phyloP scores from a whole-genome alignment of 2,329 filamentous ascomycete genomes.

The Gaeumannomyces sp. region DNA sequence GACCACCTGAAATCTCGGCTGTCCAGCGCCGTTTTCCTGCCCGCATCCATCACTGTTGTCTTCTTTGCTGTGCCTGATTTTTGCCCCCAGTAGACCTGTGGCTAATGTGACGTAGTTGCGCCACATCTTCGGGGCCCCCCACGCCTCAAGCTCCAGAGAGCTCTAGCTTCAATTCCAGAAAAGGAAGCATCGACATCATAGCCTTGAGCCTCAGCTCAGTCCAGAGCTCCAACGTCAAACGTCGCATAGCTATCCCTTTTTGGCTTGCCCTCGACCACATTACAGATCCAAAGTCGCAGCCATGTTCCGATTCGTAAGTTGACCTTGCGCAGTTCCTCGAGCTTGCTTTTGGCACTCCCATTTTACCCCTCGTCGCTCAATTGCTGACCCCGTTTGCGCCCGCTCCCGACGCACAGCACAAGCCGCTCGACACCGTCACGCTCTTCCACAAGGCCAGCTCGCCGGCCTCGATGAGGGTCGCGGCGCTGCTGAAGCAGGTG shows the following conservation, averaged over 20 bases:
- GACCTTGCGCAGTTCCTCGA: not conserved
- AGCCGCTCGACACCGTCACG: constrained; percentile 84
- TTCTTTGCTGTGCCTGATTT: not conserved
- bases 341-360: not conserved
- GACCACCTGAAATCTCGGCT: not conserved
- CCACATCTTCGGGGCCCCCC: not conserved
- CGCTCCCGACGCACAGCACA: constrained; percentile 45
- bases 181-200: constrained; percentile 9
- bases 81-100: not conserved
- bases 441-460: constrained; percentile 85
- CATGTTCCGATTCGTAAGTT: constrained; percentile 43
- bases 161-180: constrained; percentile 4
- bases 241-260: not conserved
- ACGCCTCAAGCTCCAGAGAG: constrained; percentile 5
- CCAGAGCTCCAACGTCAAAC: constrained; percentile 3
- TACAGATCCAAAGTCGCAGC: constrained; percentile 17
- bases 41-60: too few species aligned
- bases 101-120: constrained; percentile 1
- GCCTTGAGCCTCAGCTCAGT: constrained; percentile 4
- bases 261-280: not conserved
- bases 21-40: too few species aligned
- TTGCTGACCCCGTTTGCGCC: constrained; percentile 7
- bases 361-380: not conserved
- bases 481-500: constrained; percentile 73
- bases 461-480: constrained; percentile 65